Conservation (phyloP, 108 stramenopile genomes). For the Discostella stelligeroides region DNA sequence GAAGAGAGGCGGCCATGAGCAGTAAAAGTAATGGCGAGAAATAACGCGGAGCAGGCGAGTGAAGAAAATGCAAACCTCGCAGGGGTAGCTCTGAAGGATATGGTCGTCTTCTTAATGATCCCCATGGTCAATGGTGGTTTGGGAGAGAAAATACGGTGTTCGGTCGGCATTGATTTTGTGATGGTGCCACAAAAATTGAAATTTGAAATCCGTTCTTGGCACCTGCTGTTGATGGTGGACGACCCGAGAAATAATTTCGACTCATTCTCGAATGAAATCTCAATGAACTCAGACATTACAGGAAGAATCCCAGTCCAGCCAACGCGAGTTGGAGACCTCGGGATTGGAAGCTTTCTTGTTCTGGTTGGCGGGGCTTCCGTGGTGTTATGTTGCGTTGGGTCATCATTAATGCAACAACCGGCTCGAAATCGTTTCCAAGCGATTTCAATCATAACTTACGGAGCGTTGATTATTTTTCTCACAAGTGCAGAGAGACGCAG, state of each 20-base stretch:
- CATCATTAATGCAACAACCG: constrained; percentile 9
- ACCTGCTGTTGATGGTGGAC: too few species aligned
- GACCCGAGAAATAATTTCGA: neutral
- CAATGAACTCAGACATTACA: neutral
- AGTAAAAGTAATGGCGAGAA: too few species aligned
- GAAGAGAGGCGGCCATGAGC: too few species aligned
- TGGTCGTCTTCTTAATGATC: too few species aligned
- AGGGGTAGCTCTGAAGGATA: too few species aligned
- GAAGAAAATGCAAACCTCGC: too few species aligned
- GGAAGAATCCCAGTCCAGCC: constrained; percentile 17
- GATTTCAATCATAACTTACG: constrained; percentile 13
- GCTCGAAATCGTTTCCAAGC: neutral
- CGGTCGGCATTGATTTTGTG: neutral
- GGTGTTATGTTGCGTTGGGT: constrained; percentile 22
- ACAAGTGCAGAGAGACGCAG: constrained; percentile 30
- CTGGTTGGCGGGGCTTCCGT: constrained; percentile 21
- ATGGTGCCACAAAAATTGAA: neutral
- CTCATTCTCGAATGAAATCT: neutral
- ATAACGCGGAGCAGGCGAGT: too few species aligned
- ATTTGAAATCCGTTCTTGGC: neutral
- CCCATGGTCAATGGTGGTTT: too few species aligned
- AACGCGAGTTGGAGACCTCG: constrained; percentile 29
- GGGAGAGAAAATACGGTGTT: too few species aligned
- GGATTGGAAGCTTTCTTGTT: constrained; percentile 37
- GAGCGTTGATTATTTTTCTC: constrained; percentile 24